Evolutionary conservation across 441 rosid genomes (phyloP).

Genomic region (Capsella rubella): DNA sequence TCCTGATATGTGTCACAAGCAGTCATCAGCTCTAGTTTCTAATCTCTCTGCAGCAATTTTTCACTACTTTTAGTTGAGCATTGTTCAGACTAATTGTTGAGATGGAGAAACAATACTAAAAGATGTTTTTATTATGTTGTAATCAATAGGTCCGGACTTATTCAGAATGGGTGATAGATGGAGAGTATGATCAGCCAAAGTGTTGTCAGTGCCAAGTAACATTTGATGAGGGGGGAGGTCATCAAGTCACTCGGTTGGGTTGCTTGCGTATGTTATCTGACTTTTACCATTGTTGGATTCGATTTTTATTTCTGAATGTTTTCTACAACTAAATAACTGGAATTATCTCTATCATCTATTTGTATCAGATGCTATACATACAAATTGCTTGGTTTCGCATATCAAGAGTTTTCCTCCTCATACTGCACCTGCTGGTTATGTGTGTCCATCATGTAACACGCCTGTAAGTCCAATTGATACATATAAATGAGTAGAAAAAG

Average conservation of each 20-base stretch:
- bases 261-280: slow-evolving; percentile 82
- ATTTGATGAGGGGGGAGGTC: slow-evolving; percentile 71
- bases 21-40: slow-evolving; percentile 6
- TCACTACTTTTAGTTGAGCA: slow-evolving; percentile 2
- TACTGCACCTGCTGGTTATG: slow-evolving; percentile 96
- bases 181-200: slow-evolving; percentile 97
- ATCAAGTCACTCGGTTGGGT: slow-evolving; percentile 90
- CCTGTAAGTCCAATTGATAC: slow-evolving; percentile 57
- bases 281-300: slow-evolving; percentile 35
- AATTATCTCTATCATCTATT: slow-evolving; percentile 35
- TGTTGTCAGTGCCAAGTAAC: slow-evolving; percentile 84
- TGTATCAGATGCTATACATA: slow-evolving; percentile 81
- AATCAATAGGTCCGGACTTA: slow-evolving; percentile 79
- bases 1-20: slow-evolving; percentile 7
- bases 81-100: not conserved
- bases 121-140: slow-evolving; percentile 26
- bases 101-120: slow-evolving; percentile 16
- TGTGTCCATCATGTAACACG: slow-evolving; percentile 87
- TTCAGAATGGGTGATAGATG: slow-evolving; percentile 99
- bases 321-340: not conserved
- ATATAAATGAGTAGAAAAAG: not conserved
- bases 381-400: slow-evolving; percentile 84
- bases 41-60: not conserved
- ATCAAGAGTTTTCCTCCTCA: slow-evolving; percentile 90
- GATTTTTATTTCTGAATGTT: slow-evolving; percentile 21